Base-by-base conservation (phyloP, 768 basidiomycete genomes). In the Myochromella boudieri region DNA sequence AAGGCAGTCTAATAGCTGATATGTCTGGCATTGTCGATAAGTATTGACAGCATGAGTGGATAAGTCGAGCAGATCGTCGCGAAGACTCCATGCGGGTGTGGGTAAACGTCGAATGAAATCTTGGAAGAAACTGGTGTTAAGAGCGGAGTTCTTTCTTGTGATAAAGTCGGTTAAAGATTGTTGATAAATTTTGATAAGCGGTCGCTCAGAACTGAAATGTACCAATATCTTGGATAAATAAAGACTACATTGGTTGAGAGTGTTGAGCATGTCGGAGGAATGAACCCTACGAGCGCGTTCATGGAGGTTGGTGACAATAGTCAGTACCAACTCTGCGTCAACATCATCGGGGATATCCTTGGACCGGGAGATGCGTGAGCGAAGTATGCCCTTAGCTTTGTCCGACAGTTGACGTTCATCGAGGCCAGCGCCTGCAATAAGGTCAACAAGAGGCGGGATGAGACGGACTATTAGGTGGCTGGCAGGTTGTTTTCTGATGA, bases 351-450 rank as follows among this genome's bases (percentile, higher is more conserved):
- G 84, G 8, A 78, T 46, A 9, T 87, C 90, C 59, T 87, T 92
- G 34, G 80, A 69, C 61, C 91, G 91, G 46, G 75, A 79, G 47
- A 95, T 73, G 29, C 91, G 80, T 20, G 76, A 77, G 31, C 81
- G 80, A 33, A 97, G 72, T 51, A 97, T 80, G 20, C 88, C 85
- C 48, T 78, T 77, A 1, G 92, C 85, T 68, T 97, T 97, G 63
- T 91, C 87, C 9, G 86, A 77, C n/a, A 98, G 72, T 57, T 97
- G 94, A 36, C 77, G 80, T 65, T 97, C 94, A 65, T 94, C 89
- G 21, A 77, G 63, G 37, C 83, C 73, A 25, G 82, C 78, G 43
- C 76, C 74, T 36, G 80, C 74, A 39, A 86, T 76, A 37, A 97
- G 76, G 42, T 87, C 84, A 48, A 95, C 70, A 27, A 99, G 72